These are phyloP conservation scores for Candida ovalis DNA, from an alignment of 805 yeast genomes.

Conservation along the genomic window DNA sequence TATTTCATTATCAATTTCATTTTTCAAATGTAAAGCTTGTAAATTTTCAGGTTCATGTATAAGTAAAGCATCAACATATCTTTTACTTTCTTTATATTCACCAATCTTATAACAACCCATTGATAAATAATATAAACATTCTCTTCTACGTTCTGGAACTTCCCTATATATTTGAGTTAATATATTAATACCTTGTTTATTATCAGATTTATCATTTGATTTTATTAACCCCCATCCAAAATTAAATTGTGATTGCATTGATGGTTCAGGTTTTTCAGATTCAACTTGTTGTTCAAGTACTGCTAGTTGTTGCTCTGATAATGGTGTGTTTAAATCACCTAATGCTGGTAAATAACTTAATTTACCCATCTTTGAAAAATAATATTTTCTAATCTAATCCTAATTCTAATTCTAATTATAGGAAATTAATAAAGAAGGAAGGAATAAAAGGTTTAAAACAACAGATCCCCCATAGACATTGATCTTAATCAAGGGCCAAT, in stretches of 20 bases:
- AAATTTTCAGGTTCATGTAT: conserved; percentile 78
- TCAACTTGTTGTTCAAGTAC: conserved; percentile 74
- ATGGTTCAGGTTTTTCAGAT: conserved; percentile 73
- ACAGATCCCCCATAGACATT: too few relatives aligned
- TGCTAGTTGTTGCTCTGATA: conserved; percentile 70
- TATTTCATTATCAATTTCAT: conserved; percentile 77
- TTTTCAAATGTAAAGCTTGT: conserved; percentile 70
- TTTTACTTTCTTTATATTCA: conserved; percentile 79
- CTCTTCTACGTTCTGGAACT: conserved; percentile 80
- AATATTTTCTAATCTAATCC: not conserved
- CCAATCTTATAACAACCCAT: conserved; percentile 87
- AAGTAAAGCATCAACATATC: conserved; percentile 76
- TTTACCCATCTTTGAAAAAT: conserved; percentile 19
- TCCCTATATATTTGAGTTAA: conserved; percentile 68
- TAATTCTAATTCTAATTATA: too few relatives aligned
- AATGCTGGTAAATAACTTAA: conserved; percentile 28
- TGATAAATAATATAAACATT: conserved; percentile 81
- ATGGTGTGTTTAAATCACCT: conserved; percentile 39
- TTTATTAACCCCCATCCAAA: conserved; percentile 95
- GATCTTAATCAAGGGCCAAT: too few relatives aligned
- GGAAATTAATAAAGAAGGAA: too few relatives aligned
- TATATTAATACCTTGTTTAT: conserved; percentile 74
- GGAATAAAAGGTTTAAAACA: too few relatives aligned
- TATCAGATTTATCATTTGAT: conserved; percentile 57
- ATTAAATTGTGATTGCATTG: conserved; percentile 84